Percentiles rank a stretch among this genome's conserved stretches.
Conservation (phyloP, 169 alveolate genomes). For the Pseudocohnilembus persalinus region DNA sequence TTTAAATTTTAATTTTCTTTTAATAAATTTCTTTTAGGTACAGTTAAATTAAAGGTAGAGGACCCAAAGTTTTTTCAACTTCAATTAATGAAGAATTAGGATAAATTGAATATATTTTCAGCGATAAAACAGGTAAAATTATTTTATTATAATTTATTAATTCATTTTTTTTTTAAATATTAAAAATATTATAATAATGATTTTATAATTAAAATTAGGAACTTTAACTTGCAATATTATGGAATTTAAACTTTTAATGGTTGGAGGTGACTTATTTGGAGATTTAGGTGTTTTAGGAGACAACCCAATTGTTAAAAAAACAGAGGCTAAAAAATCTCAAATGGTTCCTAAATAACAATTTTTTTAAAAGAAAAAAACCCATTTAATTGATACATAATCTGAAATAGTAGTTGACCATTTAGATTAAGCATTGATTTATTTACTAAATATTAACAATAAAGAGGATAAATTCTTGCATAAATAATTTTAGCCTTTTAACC, state of each 20-base stretch:
- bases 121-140: slow-evolving; percentile 91
- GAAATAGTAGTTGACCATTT: slow-evolving; percentile 55
- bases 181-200: too few species aligned
- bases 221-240: slow-evolving; percentile 87
- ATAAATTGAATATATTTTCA: slow-evolving; percentile 78
- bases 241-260: slow-evolving; percentile 79
- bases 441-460: neutral
- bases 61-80: slow-evolving; percentile 67
- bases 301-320: slow-evolving; percentile 12
- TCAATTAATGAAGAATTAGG: slow-evolving; percentile 88
- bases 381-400: slow-evolving; percentile 45
- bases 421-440: slow-evolving; percentile 3
- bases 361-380: slow-evolving; percentile 25
- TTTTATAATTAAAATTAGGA: too few species aligned
- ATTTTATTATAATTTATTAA: too few species aligned
- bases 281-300: slow-evolving; percentile 14
- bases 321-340: slow-evolving; percentile 1
- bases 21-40: too few species aligned
- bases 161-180: too few species aligned
- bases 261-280: slow-evolving; percentile 77
- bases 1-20: too few species aligned
- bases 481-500: neutral
- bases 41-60: slow-evolving; percentile 52
- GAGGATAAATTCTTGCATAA: neutral
- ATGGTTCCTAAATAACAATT: slow-evolving; percentile 2